Base-by-base conservation (phyloP, 2,329 filamentous ascomycete genomes). In the Mariannaea sp. region DNA sequence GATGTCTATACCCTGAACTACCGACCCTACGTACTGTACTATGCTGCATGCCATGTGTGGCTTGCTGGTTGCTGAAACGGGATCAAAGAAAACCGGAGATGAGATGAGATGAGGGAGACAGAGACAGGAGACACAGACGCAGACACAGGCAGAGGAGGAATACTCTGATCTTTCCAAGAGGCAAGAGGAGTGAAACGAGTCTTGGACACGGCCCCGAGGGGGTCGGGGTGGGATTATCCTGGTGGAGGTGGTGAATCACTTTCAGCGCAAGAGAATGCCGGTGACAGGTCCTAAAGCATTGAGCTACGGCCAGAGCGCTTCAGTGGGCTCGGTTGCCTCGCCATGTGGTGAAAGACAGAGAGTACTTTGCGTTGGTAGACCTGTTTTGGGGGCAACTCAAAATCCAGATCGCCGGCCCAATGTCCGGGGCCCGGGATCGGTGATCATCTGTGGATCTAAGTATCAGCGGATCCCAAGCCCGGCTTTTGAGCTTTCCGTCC, bases 371-470 rank as follows among this genome's bases (percentile, higher is more conserved):
- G 47, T n/a, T 33, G 47, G 38, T 14, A 10, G 20, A 41, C 27
- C 46, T 16, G 26, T 27, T 27, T 35, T 36, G 33, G 32, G 35
- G 42, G 14, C 14, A 9, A 14, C 48, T 55, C 57, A 57, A 60
- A 64, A 51, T 40, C 30, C 56, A 63, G 62, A 65, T 65, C 62
- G 62, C 53, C 57, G 57, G 53, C 44, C 33, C 50, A 16, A 51
- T 20, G 40, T 56, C 49, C 55, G 46, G 49, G 53, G 44, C 56
- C 49, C 54, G 45, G 59, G 60, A 65, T 65, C 62, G 62, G 55
- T 46, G 44, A 42, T 27, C 49, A 59, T 62, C 53, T 53, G 51
- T 36, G 19, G 45, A 43, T 48, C 60, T 39, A 35, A 40, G 9
- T 16, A 9, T 27, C n/a, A 26, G 42, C 40, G 51, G 40, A 24